Evolutionary conservation across 2,329 filamentous ascomycete species (phyloP).

Genomic region (Aotearoamyces nothofagi): DNA sequence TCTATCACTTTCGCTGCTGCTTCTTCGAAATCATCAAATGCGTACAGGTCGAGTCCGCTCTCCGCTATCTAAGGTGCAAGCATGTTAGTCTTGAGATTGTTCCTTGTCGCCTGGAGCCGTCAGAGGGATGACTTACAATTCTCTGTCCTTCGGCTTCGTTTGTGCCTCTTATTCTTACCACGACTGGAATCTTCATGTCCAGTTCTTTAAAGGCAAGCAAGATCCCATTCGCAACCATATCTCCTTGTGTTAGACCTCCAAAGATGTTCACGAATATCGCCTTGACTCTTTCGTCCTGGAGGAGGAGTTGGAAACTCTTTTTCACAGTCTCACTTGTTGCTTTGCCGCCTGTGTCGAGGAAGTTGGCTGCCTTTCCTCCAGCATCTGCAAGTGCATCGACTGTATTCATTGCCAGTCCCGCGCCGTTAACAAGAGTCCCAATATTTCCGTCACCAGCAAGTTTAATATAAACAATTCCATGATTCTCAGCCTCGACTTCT

Average conservation of each 20-base stretch:
- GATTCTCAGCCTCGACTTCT: slow-evolving; percentile 46
- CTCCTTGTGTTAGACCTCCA: slow-evolving; percentile 43
- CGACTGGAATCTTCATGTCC: slow-evolving; percentile 50
- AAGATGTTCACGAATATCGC: slow-evolving; percentile 62
- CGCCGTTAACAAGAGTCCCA: slow-evolving; percentile 78
- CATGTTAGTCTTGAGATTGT: background rate
- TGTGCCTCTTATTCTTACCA: slow-evolving; percentile 63
- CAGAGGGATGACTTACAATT: slow-evolving; percentile 29
- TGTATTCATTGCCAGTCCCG: slow-evolving; percentile 83
- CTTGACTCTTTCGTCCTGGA: slow-evolving; percentile 55
- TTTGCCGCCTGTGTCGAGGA: slow-evolving; percentile 81
- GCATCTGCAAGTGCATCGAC: slow-evolving; percentile 60
- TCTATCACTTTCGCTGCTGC: slow-evolving; percentile 53
- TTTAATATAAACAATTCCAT: slow-evolving; percentile 69
- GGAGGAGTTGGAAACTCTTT: slow-evolving; percentile 58
- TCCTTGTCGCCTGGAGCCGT: background rate
- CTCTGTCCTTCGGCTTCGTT: slow-evolving; percentile 56
- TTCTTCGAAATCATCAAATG: slow-evolving; percentile 62
- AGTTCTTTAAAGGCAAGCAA: slow-evolving; percentile 58
- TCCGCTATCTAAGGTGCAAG: slow-evolving; percentile 49
- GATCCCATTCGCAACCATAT: slow-evolving; percentile 69
- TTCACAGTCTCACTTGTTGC: slow-evolving; percentile 72
- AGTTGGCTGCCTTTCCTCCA: slow-evolving; percentile 62
- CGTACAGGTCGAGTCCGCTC: slow-evolving; percentile 52
- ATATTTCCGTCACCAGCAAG: slow-evolving; percentile 42